These are phyloP conservation scores for Colletotrichum falcatum DNA, from an alignment of 2,329 filamentous ascomycete genomes.

Conservation along the genomic window DNA sequence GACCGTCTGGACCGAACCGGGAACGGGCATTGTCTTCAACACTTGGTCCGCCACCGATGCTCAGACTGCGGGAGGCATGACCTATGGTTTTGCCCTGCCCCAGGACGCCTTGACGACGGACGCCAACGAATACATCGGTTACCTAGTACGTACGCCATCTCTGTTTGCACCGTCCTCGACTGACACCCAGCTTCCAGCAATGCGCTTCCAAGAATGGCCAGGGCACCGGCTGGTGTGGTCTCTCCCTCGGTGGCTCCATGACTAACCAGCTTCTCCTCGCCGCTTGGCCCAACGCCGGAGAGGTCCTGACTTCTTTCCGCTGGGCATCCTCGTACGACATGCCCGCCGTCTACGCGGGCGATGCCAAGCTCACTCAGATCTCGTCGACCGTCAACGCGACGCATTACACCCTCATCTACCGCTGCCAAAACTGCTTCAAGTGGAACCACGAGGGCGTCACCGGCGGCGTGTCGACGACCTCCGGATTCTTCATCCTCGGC, in stretches of 20 bases:
- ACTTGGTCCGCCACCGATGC: slow-evolving; percentile 56
- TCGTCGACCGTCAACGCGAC: slow-evolving; percentile 68
- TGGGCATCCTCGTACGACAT: slow-evolving; percentile 69
- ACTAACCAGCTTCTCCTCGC: slow-evolving; percentile 68
- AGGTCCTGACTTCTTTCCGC: slow-evolving; percentile 69
- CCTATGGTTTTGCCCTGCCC: slow-evolving; percentile 68
- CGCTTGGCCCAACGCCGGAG: slow-evolving; percentile 65
- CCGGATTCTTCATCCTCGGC: slow-evolving; percentile 61
- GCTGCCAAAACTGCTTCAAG: slow-evolving; percentile 68
- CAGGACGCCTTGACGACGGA: slow-evolving; percentile 58
- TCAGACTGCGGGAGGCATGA: slow-evolving; percentile 57
- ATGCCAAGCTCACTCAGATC: slow-evolving; percentile 71
- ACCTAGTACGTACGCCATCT: slow-evolving; percentile 57
- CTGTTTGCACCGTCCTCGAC: neutral
- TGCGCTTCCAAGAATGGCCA: slow-evolving; percentile 58
- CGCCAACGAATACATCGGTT: slow-evolving; percentile 69
- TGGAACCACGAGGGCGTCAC: slow-evolving; percentile 64
- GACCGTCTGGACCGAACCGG: slow-evolving; percentile 55
- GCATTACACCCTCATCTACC: slow-evolving; percentile 73
- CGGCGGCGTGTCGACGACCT: slow-evolving; percentile 58
- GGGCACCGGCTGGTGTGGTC: slow-evolving; percentile 67
- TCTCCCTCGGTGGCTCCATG: slow-evolving; percentile 69
- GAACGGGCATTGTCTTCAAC: slow-evolving; percentile 66
- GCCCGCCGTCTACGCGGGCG: slow-evolving; percentile 70
- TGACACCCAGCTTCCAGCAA: slow-evolving; percentile 51